Evolutionary conservation across 768 basidiomycete species (phyloP).

Genomic region (Boletus pseudopeckii): DNA sequence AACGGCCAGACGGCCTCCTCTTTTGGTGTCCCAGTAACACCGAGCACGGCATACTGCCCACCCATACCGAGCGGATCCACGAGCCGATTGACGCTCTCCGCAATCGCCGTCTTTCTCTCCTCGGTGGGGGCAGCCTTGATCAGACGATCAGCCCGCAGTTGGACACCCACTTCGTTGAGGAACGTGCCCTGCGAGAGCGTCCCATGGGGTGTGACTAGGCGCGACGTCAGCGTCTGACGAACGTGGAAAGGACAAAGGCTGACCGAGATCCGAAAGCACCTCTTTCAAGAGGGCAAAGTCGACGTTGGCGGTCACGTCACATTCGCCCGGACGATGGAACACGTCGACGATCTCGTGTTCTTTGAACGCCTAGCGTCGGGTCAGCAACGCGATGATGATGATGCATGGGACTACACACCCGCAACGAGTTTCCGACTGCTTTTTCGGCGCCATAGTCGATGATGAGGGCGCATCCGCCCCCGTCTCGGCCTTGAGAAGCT

Average conservation of each 20-base stretch:
- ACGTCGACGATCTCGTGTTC: constrained; percentile 81
- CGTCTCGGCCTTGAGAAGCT: neutral
- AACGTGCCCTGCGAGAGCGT: constrained; percentile 76
- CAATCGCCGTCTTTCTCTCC: constrained; percentile 52
- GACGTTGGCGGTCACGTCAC: constrained; percentile 95
- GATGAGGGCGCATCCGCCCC: constrained; percentile 66
- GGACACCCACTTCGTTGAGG: constrained; percentile 73
- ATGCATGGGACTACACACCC: constrained; percentile 52
- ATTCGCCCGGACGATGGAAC: constrained; percentile 80
- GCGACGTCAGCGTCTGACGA: constrained; percentile 3
- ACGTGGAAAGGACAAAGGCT: constrained; percentile 15
- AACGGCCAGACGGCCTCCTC: constrained; percentile 32
- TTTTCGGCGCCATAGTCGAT: constrained; percentile 86
- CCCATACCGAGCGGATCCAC: constrained; percentile 86
- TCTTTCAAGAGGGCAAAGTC: constrained; percentile 90
- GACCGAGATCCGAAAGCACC: constrained; percentile 65
- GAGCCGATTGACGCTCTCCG: constrained; percentile 62
- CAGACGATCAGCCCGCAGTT: constrained; percentile 61
- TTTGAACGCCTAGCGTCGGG: constrained; percentile 71
- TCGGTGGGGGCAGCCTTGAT: constrained; percentile 46
- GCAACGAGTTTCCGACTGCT: constrained; percentile 68
- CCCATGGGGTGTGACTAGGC: constrained; percentile 49
- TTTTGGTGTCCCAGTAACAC: constrained; percentile 33
- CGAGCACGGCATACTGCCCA: constrained; percentile 78
- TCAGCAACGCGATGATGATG: neutral